phyloP scores from a whole-genome alignment of 1,284 basidiomycete species.

The Heterobasidion annosum region DNA sequence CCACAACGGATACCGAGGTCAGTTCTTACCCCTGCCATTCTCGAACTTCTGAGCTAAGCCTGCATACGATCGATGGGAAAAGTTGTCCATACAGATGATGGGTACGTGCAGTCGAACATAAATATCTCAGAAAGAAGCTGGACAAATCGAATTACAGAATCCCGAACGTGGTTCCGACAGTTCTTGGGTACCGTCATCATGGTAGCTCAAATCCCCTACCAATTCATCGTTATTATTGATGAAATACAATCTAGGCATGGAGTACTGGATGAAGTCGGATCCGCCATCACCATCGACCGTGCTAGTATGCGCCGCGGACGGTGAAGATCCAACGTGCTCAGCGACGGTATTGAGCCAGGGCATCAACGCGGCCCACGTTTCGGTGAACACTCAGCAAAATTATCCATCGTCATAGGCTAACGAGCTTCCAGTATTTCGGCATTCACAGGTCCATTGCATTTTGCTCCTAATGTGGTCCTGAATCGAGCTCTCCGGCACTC shows the following conservation, averaged over 20 bases:
- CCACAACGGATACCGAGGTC: slow-evolving; percentile 20
- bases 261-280: neutral
- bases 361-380: neutral
- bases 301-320: neutral
- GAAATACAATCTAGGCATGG: neutral
- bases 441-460: too few species aligned
- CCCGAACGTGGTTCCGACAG: slow-evolving; percentile 32
- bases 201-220: slow-evolving; percentile 14
- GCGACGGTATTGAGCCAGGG: neutral
- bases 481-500: too few species aligned
- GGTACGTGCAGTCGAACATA: neutral
- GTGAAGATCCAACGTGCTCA: slow-evolving; percentile 1
- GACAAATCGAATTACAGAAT: slow-evolving; percentile 19
- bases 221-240: neutral
- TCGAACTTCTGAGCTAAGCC: neutral
- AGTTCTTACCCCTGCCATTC: neutral
- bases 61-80: neutral
- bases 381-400: neutral
- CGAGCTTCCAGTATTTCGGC: too few species aligned
- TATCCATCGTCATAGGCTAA: too few species aligned
- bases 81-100: neutral
- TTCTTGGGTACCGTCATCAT: slow-evolving; percentile 35
- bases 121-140: neutral
- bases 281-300: neutral
- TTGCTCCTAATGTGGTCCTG: too few species aligned